These are phyloP conservation scores for Lagerstroemia speciosa DNA, from an alignment of 345 rosid species.

Conservation along the genomic window DNA sequence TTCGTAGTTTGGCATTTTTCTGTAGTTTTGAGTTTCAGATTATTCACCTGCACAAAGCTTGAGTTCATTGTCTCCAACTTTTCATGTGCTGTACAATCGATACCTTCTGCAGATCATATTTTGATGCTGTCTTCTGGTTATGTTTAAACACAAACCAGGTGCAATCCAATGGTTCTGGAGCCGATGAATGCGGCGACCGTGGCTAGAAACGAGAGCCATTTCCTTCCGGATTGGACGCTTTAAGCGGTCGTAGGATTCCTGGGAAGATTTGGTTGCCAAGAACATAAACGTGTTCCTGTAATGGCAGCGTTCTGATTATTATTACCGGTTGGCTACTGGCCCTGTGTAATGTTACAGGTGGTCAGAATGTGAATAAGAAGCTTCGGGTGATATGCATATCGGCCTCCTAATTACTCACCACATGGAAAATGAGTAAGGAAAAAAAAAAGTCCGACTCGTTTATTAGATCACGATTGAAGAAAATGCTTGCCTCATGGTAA, in stretches of 20 bases:
- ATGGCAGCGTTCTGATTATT: not conserved
- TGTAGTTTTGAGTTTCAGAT: too few species aligned
- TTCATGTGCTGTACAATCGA: too few species aligned
- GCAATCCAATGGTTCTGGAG: not conserved
- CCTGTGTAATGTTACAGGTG: too few species aligned
- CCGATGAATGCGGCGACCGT: not conserved
- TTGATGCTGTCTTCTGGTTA: not conserved
- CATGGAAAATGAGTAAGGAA: too few species aligned
- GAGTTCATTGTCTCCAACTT: too few species aligned
- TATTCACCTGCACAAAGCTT: too few species aligned
- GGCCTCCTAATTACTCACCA: not conserved
- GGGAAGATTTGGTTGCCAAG: not conserved
- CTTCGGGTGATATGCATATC: not conserved
- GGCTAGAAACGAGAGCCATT: not conserved
- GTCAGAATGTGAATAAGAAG: not conserved
- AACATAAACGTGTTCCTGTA: not conserved
- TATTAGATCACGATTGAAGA: too few species aligned
- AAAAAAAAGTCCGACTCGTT: too few species aligned
- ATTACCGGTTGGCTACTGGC: not conserved
- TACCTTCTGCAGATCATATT: too few species aligned
- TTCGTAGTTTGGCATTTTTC: too few species aligned
- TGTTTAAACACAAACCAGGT: not conserved
- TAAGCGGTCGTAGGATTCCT: not conserved
- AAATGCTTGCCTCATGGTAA: too few species aligned
- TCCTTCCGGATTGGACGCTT: not conserved